These are phyloP conservation scores for Kwoniella botswanensis DNA, from an alignment of 768 basidiomycete species.

Conservation along the genomic window DNA sequence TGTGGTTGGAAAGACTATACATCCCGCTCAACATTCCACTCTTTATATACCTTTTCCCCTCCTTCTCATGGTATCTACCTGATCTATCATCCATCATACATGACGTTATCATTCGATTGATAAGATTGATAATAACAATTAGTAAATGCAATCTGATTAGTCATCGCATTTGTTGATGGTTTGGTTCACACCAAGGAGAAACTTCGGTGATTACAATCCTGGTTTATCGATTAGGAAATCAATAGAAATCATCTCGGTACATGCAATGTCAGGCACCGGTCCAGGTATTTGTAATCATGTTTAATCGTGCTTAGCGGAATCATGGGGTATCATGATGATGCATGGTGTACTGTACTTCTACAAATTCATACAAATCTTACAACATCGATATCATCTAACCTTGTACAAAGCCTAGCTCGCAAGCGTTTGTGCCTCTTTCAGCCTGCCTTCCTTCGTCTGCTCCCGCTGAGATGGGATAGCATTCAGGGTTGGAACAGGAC, in stretches of 20 bases:
- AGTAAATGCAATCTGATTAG: too few species aligned
- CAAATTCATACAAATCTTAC: background rate
- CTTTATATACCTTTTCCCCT: constrained; percentile 11
- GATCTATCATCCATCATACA: background rate
- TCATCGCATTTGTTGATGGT: too few species aligned
- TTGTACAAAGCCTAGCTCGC: background rate
- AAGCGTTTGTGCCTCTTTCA: constrained; percentile 3
- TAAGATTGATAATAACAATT: background rate
- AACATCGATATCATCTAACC: background rate
- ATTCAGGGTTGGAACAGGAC: background rate
- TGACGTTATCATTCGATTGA: background rate
- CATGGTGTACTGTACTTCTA: background rate
- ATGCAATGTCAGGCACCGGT: background rate
- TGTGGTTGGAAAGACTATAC: background rate
- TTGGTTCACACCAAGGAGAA: constrained; percentile 4
- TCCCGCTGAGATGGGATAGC: background rate
- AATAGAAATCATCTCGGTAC: too few species aligned
- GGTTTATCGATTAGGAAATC: too few species aligned
- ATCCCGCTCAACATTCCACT: background rate
- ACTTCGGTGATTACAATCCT: background rate
- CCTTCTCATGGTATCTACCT: background rate
- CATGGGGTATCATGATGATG: background rate
- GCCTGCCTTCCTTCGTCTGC: background rate
- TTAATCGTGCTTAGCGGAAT: background rate
- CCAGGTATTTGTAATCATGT: background rate